Percentiles rank a stretch among this genome's conserved stretches.
Conservation (phyloP, 2,329 filamentous ascomycete species). For the Neofusicoccum laricinum region DNA sequence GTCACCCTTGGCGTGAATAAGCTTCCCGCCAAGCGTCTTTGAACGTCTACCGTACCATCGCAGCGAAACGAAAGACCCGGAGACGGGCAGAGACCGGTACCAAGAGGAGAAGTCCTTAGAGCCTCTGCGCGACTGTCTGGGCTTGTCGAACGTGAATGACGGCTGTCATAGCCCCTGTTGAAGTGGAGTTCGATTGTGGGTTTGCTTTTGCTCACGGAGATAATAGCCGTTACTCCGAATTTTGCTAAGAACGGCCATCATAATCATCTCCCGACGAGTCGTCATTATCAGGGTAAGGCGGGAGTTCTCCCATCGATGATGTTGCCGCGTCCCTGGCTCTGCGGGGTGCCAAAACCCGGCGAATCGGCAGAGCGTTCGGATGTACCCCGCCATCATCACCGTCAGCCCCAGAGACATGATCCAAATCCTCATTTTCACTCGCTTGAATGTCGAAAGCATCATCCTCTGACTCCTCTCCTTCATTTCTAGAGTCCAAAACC, state of each 20-base stretch:
- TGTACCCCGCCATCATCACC: neutral
- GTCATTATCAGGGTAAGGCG: neutral
- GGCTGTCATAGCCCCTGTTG: too few species aligned
- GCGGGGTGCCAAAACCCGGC: neutral
- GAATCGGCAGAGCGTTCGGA: neutral
- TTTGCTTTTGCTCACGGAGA: too few species aligned
- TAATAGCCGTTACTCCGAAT: too few species aligned
- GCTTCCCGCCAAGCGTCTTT: neutral
- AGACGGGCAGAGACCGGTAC: too few species aligned
- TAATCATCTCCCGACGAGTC: neutral
- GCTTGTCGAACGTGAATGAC: too few species aligned
- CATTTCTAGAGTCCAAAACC: neutral
- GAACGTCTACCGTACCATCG: too few species aligned
- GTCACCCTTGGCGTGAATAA: neutral
- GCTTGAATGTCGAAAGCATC: too few species aligned
- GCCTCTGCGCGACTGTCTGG: too few species aligned
- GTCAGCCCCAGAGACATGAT: too few species aligned
- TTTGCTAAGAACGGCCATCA: neutral
- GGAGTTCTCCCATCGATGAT: neutral
- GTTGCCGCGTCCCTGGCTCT: neutral
- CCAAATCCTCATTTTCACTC: neutral
- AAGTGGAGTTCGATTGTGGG: too few species aligned
- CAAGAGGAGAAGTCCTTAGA: too few species aligned
- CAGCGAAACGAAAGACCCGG: too few species aligned
- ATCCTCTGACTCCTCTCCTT: neutral